Evolutionary conservation across 2,329 filamentous ascomycete species (phyloP), one percentile per base, ranked within the genome.

Genomic region (Aspergillus arachidicola): DNA sequence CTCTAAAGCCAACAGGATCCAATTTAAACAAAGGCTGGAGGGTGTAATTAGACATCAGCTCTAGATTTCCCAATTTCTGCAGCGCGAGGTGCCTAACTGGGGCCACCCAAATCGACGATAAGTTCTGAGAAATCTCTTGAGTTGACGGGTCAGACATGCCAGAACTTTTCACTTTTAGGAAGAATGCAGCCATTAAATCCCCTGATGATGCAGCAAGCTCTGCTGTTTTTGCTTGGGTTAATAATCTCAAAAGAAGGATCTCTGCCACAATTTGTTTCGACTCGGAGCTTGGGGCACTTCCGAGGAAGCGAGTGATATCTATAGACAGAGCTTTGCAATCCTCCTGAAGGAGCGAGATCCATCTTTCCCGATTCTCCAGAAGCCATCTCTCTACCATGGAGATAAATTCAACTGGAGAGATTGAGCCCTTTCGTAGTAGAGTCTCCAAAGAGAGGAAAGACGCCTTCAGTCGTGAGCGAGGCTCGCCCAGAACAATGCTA

Each of bases 401-500:
- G 32, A 79, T 73, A 30, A 79, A 59, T 21, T 76, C 72, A n/a
- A 65, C 62, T 1, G 72, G 67, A 16, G 69, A 63, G 19, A 80
- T 67, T 7, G 75, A 76, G 59, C 72, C 74, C 66, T 78, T 80
- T 60, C 76, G 77, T 11, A 80, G 65, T 32, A 79, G 66, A 54
- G 73, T 69, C 61, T 81, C 79, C 26, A 80, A 50, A 32, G 75
- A 71, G 14, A 75, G 71, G 14, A 81, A 66, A 1, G 72, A 76
- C 9, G 75, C 74, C 60, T 80, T 80, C 3, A 79, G 60, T 41
- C 74, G 72, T 32, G 79, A 75, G 41, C 76, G 74, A 16, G 76
- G 76, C 63, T 80, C 78, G 19, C 76, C 74, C 23, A 79, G 67
- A 19, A 80, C 64, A 55, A 80, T 74, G 55, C 71, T 76, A 6